phyloP scores from a whole-genome alignment of 768 basidiomycete genomes.

The Cystobasidium ongulense region DNA sequence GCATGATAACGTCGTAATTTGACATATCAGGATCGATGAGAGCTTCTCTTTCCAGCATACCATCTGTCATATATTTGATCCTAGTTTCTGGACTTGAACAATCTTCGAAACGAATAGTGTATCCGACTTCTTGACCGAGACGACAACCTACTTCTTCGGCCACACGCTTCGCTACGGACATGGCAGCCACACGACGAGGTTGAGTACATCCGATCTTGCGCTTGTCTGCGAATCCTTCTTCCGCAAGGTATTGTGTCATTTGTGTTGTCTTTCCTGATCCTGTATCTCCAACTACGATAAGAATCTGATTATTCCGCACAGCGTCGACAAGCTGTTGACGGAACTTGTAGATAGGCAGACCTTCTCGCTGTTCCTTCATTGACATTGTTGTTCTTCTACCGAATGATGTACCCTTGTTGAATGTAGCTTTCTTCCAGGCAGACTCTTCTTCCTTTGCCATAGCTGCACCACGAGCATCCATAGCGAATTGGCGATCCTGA shows the following conservation, averaged over 20 bases:
- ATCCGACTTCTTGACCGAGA: slow-evolving; percentile 93
- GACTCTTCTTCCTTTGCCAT: slow-evolving; percentile 72
- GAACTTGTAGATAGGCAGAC: slow-evolving; percentile 88
- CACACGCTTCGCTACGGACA: slow-evolving; percentile 98
- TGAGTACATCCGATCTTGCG: slow-evolving; percentile 95
- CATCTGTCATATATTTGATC: slow-evolving; percentile 99
- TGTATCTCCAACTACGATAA: slow-evolving; percentile 97
- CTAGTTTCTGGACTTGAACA: slow-evolving; percentile 96
- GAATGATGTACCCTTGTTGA: slow-evolving; percentile 68
- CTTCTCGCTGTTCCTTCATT: slow-evolving; percentile 87
- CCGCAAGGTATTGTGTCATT: slow-evolving; percentile 96
- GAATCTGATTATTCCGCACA: slow-evolving; percentile 87
- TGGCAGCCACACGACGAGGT: slow-evolving; percentile 96
- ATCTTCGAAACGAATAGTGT: slow-evolving; percentile 98
- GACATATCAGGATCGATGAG: slow-evolving; percentile 90
- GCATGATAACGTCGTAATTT: slow-evolving; percentile 88
- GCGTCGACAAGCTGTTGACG: slow-evolving; percentile 82
- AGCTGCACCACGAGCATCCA: slow-evolving; percentile 60
- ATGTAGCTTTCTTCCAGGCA: slow-evolving; percentile 82
- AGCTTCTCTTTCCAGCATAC: slow-evolving; percentile 96
- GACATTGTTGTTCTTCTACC: slow-evolving; percentile 83
- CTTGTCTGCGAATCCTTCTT: slow-evolving; percentile 80
- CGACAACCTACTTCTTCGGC: slow-evolving; percentile 97
- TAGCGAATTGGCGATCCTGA: slow-evolving; percentile 77
- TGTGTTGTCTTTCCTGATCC: slow-evolving; percentile 99